phyloP scores from a whole-genome alignment of 306 rosid genomes.

The Cyamopsis tetragonoloba region DNA sequence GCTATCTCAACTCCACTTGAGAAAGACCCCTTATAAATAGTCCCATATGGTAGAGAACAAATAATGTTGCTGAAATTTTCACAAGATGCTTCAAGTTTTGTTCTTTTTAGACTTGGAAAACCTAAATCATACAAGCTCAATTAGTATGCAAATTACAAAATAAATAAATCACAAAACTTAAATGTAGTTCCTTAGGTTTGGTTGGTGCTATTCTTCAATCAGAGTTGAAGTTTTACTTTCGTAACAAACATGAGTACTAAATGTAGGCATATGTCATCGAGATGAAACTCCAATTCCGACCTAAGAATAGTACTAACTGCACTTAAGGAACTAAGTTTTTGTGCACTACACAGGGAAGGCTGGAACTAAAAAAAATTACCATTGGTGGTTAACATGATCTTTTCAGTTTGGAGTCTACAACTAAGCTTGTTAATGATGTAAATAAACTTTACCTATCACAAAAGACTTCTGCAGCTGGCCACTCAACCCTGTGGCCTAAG shows the following conservation, averaged over 20 bases:
- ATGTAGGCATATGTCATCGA: no score
- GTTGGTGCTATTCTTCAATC: no score
- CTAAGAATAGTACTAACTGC: no score
- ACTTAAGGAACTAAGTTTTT: no score
- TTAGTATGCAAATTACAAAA: conserved; percentile 5
- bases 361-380: neutral
- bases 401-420: neutral
- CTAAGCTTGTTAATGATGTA: neutral
- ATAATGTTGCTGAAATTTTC: conserved; percentile 95
- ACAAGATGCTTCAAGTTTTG: conserved; percentile 76
- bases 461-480: conserved; percentile 95
- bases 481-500: conserved; percentile 95
- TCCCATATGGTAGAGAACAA: conserved; percentile 52
- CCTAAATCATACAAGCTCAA: conserved; percentile 42
- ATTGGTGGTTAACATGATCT: neutral
- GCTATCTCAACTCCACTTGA: conserved; percentile 97
- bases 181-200: no score
- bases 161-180: no score
- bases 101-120: conserved; percentile 78
- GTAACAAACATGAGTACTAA: no score
- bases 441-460: conserved; percentile 54
- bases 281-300: no score
- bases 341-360: no score
- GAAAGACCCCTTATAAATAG: conserved; percentile 83
- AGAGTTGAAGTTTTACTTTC: no score